These are phyloP conservation scores for Trichoderma cornu-damae DNA, from an alignment of 2,329 filamentous ascomycete species.

Conservation along the genomic window DNA sequence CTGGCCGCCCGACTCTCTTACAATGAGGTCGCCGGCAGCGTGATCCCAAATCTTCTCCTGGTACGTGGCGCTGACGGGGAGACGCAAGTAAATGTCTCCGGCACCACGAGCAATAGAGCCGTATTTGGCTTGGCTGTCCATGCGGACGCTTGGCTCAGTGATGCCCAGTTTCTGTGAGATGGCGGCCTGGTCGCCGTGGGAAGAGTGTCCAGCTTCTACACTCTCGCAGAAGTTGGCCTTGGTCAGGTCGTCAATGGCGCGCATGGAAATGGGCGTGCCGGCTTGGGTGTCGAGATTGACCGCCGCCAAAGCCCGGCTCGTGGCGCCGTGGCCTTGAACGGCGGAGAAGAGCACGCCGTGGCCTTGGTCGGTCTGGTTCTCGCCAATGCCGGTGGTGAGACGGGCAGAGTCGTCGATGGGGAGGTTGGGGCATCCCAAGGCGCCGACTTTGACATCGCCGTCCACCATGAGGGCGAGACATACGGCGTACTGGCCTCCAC, in stretches of 20 bases:
- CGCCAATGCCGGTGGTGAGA: slow-evolving; percentile 62
- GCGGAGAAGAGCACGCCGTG: slow-evolving; percentile 87
- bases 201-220: slow-evolving; percentile 88
- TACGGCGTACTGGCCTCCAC: slow-evolving; percentile 95
- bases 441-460: slow-evolving; percentile 88
- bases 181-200: slow-evolving; percentile 78
- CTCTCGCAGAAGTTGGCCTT: slow-evolving; percentile 93
- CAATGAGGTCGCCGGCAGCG: slow-evolving; percentile 89
- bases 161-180: slow-evolving; percentile 81
- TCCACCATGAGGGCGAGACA: slow-evolving; percentile 89
- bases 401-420: slow-evolving; percentile 69
- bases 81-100: slow-evolving; percentile 86
- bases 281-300: slow-evolving; percentile 32
- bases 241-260: slow-evolving; percentile 64
- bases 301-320: slow-evolving; percentile 64
- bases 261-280: slow-evolving; percentile 71
- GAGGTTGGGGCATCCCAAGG: slow-evolving; percentile 92
- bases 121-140: slow-evolving; percentile 99
- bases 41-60: slow-evolving; percentile 99
- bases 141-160: slow-evolving; percentile 80
- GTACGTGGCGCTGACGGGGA: slow-evolving; percentile 82
- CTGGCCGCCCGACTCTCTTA: slow-evolving; percentile 85
- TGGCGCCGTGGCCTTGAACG: slow-evolving; percentile 71
- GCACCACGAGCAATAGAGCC: slow-evolving; percentile 89
- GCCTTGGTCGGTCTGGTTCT: slow-evolving; percentile 67